These are phyloP conservation scores for Nidularia sp. DNA, from an alignment of 768 basidiomycete genomes.

Conservation along the genomic window DNA sequence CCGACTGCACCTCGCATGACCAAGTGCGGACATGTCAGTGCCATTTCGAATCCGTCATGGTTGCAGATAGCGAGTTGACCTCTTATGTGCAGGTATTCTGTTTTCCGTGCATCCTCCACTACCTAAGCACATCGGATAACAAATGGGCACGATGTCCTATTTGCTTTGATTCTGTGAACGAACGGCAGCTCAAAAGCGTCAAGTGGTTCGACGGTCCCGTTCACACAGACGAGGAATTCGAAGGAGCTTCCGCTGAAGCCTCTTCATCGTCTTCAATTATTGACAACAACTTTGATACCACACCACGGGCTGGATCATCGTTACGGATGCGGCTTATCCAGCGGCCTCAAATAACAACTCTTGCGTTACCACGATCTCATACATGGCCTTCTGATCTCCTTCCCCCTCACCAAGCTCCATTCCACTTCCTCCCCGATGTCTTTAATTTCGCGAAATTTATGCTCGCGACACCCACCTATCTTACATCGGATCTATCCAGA, in stretches of 20 bases:
- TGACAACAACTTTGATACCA: conserved; percentile 26
- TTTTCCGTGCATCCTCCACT: conserved; percentile 91
- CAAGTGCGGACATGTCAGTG: conserved; percentile 93
- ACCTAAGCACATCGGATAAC: conserved; percentile 78
- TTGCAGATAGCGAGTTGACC: conserved; percentile 7
- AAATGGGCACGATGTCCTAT: conserved; percentile 96
- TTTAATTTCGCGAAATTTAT: conserved; percentile 89
- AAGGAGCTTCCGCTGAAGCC: conserved; percentile 21
- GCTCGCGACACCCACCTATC: conserved; percentile 87
- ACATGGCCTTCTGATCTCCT: conserved; percentile 95
- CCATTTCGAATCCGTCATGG: conserved; percentile 6
- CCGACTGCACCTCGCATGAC: conserved; percentile 92
- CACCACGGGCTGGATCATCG: conserved; percentile 50
- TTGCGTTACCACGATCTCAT: conserved; percentile 85
- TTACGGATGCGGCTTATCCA: conserved; percentile 88
- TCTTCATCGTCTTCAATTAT: conserved; percentile 44
- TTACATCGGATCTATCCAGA: conserved; percentile 65
- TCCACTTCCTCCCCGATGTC: conserved; percentile 93
- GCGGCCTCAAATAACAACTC: conserved; percentile 90
- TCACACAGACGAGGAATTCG: conserved; percentile 24
- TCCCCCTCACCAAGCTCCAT: conserved; percentile 90
- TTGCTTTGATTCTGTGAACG: conserved; percentile 90
- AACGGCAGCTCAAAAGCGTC: conserved; percentile 87
- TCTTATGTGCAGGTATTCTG: conserved; percentile 71
- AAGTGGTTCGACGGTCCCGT: conserved; percentile 74